These are phyloP conservation scores for Scutellaria barbata DNA, from an alignment of 257 asterid species.

Conservation along the genomic window DNA sequence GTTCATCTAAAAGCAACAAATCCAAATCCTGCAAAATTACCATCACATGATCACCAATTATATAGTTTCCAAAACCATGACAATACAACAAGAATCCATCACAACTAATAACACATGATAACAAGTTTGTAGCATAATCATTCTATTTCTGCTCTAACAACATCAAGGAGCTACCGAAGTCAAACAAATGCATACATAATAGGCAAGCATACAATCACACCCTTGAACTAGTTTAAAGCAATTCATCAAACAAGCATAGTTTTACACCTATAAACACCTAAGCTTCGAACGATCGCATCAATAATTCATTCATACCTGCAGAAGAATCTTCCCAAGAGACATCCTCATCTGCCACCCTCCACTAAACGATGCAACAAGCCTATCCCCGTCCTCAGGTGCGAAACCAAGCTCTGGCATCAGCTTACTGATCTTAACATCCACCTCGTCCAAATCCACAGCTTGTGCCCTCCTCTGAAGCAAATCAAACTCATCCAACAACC, in stretches of 20 bases:
- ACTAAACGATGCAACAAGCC: conserved; percentile 97
- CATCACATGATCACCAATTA: conserved; percentile 32
- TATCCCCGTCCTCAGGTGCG: conserved; percentile 79
- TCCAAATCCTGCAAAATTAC: conserved; percentile 77
- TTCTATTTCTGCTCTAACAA: conserved; percentile 17
- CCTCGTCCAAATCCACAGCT: conserved; percentile 91
- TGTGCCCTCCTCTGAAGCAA: conserved; percentile 95
- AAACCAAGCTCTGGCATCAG: conserved; percentile 97
- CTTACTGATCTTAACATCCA: conserved; percentile 85
- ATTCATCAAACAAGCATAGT: conserved; percentile 2
- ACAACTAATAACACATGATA: too few relatives aligned
- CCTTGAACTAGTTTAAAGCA: not conserved
- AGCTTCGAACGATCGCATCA: conserved; percentile 14
- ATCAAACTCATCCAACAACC: conserved; percentile 97
- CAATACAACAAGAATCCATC: not conserved
- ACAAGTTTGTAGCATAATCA: not conserved
- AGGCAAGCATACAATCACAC: not conserved
- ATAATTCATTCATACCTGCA: conserved; percentile 67
- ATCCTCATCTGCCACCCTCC: conserved; percentile 99
- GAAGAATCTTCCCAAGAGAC: conserved; percentile 94
- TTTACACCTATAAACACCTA: not conserved
- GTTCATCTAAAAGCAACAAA: conserved; percentile 90
- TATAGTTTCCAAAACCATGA: conserved; percentile 19
- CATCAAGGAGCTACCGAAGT: conserved; percentile 10
- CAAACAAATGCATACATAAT: conserved; percentile 19